Evolutionary conservation across 2,329 filamentous ascomycete species (phyloP).

Genomic region (Rhinocladiella similis): DNA sequence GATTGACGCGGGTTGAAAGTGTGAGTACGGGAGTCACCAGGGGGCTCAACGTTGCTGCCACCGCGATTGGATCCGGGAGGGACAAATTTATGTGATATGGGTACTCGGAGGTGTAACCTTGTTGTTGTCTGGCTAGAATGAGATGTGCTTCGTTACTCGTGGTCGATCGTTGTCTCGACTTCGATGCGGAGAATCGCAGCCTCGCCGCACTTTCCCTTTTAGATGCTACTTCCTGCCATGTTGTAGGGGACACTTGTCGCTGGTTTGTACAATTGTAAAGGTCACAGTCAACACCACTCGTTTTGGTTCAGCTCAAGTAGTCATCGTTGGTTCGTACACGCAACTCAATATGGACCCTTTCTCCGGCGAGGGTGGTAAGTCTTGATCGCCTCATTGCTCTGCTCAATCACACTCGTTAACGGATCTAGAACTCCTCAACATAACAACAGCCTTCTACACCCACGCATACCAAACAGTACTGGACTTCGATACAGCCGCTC

Average conservation of each 20-base stretch:
- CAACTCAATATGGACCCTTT: slow-evolving; percentile 58
- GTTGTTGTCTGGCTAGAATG: too few species aligned
- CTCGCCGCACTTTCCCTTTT: slow-evolving; percentile 23
- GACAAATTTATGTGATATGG: background rate
- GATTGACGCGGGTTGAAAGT: background rate
- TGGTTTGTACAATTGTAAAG: background rate
- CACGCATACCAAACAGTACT: slow-evolving; percentile 85
- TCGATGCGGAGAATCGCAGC: slow-evolving; percentile 1
- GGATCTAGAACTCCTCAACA: slow-evolving; percentile 63
- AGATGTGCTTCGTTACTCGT: background rate
- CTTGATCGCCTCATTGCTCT: background rate
- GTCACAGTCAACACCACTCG: too few species aligned
- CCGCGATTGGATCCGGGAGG: too few species aligned
- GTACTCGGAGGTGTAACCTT: background rate
- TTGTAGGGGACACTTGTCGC: background rate
- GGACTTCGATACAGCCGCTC: slow-evolving; percentile 77
- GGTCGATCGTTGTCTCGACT: background rate
- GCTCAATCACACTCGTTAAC: slow-evolving; percentile 4
- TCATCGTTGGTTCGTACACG: too few species aligned
- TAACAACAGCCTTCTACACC: slow-evolving; percentile 67
- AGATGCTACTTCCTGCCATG: background rate
- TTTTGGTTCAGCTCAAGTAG: too few species aligned
- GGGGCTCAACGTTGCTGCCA: too few species aligned
- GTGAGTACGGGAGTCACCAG: too few species aligned
- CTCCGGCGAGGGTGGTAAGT: slow-evolving; percentile 61